Base-by-base conservation (phyloP, 768 basidiomycete genomes). In the Boletus rubescentipes region DNA sequence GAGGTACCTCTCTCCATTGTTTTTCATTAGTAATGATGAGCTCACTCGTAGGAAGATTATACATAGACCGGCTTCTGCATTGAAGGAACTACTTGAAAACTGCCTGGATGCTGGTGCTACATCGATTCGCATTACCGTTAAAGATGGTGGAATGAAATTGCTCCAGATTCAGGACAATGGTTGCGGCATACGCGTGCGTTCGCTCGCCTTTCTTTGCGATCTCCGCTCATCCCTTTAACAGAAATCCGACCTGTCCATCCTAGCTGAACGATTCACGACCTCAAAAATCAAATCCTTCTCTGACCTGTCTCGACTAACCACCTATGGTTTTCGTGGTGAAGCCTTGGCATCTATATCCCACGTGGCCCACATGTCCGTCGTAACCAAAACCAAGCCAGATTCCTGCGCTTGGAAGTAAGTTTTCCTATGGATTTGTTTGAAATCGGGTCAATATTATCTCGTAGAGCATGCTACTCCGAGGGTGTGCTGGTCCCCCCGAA, bases 91-190 rank as follows among this genome's bases (percentile, higher is more conserved):
- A 1, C 75, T 99, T 14, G 97, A 99, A 72, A 98, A 99, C 61
- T 80, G 87, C 20, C 79, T 99, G n/a, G 97, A 99, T 73, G 97
- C 97, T 0, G 88, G 91, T 0, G 77, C 92, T 21, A 94, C 90
- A 0, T 85, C 85, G 0, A 93, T 98, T 66, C 85, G 87, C 35
- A 77, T 98, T 48, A 91, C 86, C 0, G 79, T 95, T 61, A 98
- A 97, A 71, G 96, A 99, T 58, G 97, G 96, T 1, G 97, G 97
- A 4, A 75, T 98, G 76, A 98, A 96, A 68, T 75, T 95, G 15
- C 79, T 98, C 35, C 93, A 97, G 72, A 95, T 98, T 48, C 91
- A 94, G 64, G 97, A 99, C 66, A 97, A 99, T 67, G 96, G 97
- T 0, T 91, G 84, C 71, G 97, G 96, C 3, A 98, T 98, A 64